Conservation (phyloP, 352 stramenopile genomes). For the Phytophthora nicotianae region DNA sequence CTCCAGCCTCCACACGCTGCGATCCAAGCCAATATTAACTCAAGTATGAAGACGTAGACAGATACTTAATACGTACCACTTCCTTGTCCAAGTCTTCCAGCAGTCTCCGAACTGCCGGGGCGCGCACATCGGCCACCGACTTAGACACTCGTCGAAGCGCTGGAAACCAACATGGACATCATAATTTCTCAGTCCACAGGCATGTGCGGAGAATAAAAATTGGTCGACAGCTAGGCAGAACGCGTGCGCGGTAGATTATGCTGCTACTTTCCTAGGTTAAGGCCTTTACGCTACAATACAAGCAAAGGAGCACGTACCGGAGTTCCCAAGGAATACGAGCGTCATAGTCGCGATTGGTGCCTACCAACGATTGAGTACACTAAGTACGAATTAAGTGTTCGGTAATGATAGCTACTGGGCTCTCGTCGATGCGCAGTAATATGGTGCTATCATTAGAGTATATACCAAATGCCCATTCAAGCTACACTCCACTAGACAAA, state of each 20-base stretch:
- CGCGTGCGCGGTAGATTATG: background rate
- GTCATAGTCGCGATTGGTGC: slow-evolving; percentile 31
- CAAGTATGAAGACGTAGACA: background rate
- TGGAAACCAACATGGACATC: slow-evolving; percentile 21
- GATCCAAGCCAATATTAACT: slow-evolving; percentile 7
- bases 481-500: slow-evolving; percentile 2
- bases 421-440: background rate
- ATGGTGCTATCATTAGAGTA: slow-evolving; percentile 1
- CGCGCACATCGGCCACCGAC: slow-evolving; percentile 57
- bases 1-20: slow-evolving; percentile 67
- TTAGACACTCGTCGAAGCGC: slow-evolving; percentile 77
- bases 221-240: background rate
- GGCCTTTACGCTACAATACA: slow-evolving; percentile 1
- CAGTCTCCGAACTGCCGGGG: slow-evolving; percentile 52
- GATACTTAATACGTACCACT: slow-evolving; percentile 41
- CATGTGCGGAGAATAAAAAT: background rate
- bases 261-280: background rate
- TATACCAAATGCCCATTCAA: background rate
- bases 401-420: background rate
- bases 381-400: slow-evolving; percentile 18
- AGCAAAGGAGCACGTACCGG: slow-evolving; percentile 39
- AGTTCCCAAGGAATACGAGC: slow-evolving; percentile 79
- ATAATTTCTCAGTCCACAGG: slow-evolving; percentile 15
- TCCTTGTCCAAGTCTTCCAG: slow-evolving; percentile 69
- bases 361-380: slow-evolving; percentile 1